Evolutionary conservation across 768 basidiomycete species (phyloP), one percentile per base, ranked within the genome.

Genomic region (Lactarius sp.): DNA sequence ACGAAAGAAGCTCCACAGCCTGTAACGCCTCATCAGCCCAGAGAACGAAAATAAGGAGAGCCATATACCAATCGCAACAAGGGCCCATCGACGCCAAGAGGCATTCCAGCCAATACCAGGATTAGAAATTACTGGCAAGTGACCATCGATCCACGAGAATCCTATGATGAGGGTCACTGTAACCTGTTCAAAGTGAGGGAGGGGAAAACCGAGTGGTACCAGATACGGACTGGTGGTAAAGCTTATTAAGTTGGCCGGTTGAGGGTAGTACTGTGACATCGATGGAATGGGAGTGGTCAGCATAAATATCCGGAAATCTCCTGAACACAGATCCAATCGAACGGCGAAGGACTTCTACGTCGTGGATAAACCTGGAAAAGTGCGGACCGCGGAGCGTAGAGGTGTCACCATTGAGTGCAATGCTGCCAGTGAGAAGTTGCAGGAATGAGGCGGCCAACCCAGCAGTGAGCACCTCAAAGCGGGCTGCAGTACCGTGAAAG

Each of bases 111-210:
- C 85, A 8, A 80, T 73, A 1, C 85, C 85, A 4, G 80, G 76
- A 59, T 80, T 79, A n/a, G 75, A 78, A 31, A 79, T 68, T 20
- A 80, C 72, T 1, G 71, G 69, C 1, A 80, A 62, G 68, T 85
- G 80, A 6, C 77, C 79, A 66, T 85, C 84, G 49, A 85, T 75
- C 82, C 82, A 85, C 0, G 80, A 79, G 68, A 83, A 85, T 0
- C 83, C 83, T 3, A 82, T 71, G n/a, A 82, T 73, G 20, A 84
- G 77, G 3, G 74, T 71, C 52, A 78, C 76, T 0, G 80, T 83
- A 1, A 73, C 75, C 75, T 82, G 70, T n/a, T 16, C 27, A 44
- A 34, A 20, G 18, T 63, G 51, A 51, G 56, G 9, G 27, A 37
- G 16, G 47, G 41, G 49, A 14, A 51, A 53, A 27, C 47, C 39